Percentiles rank a stretch among this genome's conserved stretches.
phyloP scores from a whole-genome alignment of 1,139 yeast species.

The Nakaseomyces uthaithaninus region DNA sequence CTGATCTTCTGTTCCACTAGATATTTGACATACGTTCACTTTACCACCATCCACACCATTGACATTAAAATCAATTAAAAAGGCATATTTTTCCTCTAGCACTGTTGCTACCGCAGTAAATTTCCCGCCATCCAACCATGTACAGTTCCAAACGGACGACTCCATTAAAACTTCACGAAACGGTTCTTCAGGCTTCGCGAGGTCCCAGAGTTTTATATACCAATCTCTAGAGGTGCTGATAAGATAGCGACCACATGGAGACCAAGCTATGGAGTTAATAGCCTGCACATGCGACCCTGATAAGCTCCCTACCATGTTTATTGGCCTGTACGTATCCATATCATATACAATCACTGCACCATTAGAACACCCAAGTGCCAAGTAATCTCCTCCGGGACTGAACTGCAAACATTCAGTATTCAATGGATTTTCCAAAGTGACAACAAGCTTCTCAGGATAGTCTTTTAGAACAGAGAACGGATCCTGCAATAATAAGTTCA shows the following conservation, averaged over 20 bases:
- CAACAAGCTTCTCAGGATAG: conserved; percentile 74
- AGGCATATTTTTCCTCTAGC: conserved; percentile 42
- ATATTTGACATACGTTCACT: conserved; percentile 17
- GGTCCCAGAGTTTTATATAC: conserved; percentile 77
- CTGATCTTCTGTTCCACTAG: conserved; percentile 23
- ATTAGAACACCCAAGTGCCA: conserved; percentile 77
- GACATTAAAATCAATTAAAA: conserved; percentile 45
- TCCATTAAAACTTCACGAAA: conserved; percentile 59
- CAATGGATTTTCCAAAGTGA: conserved; percentile 49
- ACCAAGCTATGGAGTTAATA: conserved; percentile 74
- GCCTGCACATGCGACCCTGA: conserved; percentile 64
- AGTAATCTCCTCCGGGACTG: conserved; percentile 72
- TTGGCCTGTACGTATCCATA: conserved; percentile 46
- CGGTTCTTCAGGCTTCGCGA: conserved; percentile 49
- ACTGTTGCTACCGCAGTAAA: conserved; percentile 23
- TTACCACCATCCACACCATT: conserved; percentile 37
- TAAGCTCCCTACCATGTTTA: conserved; percentile 34
- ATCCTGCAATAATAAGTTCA: conserved; percentile 80
- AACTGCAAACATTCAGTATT: conserved; percentile 70
- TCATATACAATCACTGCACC: conserved; percentile 79
- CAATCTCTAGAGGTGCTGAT: conserved; percentile 80
- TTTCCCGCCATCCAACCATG: conserved; percentile 18
- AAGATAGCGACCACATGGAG: conserved; percentile 60
- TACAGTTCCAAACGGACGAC: conserved; percentile 39
- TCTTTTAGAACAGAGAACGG: conserved; percentile 91